phyloP scores from a whole-genome alignment of 306 rosid species.

The Vigna hirtella region DNA sequence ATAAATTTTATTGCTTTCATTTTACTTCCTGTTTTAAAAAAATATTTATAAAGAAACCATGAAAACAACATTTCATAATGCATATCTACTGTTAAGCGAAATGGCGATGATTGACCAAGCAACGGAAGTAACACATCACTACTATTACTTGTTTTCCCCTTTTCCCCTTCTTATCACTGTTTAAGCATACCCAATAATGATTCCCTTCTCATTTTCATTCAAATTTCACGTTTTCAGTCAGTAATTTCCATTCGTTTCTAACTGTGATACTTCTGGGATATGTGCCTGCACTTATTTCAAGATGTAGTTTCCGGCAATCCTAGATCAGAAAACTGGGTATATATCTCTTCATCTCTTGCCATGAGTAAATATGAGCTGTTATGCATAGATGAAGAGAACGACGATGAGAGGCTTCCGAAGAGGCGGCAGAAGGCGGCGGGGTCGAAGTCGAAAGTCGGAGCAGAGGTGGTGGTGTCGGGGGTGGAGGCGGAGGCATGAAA shows the following conservation, averaged over 20 bases:
- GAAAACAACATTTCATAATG: not conserved
- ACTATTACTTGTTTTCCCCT: no score
- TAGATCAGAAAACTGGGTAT: constrained; percentile 63
- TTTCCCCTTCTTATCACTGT: no score
- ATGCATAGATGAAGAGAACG: no score
- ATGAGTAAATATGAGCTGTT: not conserved
- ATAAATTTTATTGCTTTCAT: not conserved
- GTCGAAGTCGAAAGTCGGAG: no score
- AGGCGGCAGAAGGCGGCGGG: no score
- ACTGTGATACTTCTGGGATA: constrained; percentile 58
- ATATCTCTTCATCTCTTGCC: not conserved
- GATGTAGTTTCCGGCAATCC: constrained; percentile 61
- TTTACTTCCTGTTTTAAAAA: constrained; percentile 5
- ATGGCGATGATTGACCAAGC: no score
- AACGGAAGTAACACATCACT: no score
- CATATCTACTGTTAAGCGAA: not conserved
- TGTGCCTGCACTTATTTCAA: constrained; percentile 61
- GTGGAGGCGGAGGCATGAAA: no score
- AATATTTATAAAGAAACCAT: not conserved
- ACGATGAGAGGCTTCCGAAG: no score
- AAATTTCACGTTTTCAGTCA: constrained; percentile 43
- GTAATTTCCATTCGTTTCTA: constrained; percentile 63
- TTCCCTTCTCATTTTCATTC: no score
- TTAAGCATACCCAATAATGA: no score
- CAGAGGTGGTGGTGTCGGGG: no score